Evolutionary conservation across 1,284 basidiomycete species (phyloP).

Genomic region (Cerrena zonata): DNA sequence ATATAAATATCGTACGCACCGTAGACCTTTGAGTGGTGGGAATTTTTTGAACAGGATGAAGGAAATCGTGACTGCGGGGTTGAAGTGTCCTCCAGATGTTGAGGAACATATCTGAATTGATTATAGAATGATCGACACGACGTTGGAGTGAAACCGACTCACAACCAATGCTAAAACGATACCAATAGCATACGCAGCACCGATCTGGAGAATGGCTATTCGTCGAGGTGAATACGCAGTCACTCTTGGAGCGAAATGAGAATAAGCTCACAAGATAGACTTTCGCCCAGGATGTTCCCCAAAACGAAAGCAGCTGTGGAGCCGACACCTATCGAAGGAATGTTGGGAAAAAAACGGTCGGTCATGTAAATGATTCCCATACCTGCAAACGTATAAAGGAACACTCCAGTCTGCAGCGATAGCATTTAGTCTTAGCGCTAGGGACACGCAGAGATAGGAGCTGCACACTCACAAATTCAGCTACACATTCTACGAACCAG

Average conservation of each 20-base stretch:
- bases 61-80: constrained; percentile 54
- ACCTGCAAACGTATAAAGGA: constrained; percentile 54
- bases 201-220: constrained; percentile 55
- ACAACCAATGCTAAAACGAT: constrained; percentile 52
- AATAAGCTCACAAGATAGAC: constrained; percentile 39
- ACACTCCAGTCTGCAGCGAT: constrained; percentile 33
- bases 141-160: constrained; percentile 4
- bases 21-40: constrained; percentile 29
- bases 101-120: constrained; percentile 35
- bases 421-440: background rate
- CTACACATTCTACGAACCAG: constrained; percentile 52
- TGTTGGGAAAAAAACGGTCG: background rate
- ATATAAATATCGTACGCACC: constrained; percentile 12
- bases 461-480: constrained; percentile 44
- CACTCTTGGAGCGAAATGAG: background rate
- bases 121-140: background rate
- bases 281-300: constrained; percentile 40
- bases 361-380: constrained; percentile 9
- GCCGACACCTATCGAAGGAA: constrained; percentile 43
- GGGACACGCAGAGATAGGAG: constrained; percentile 23
- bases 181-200: constrained; percentile 58
- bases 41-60: constrained; percentile 51
- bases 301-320: constrained; percentile 51
- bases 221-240: background rate
- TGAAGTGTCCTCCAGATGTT: constrained; percentile 63